Base-by-base conservation (phyloP, 2,329 filamentous ascomycete species). In the Aspergillus latus region DNA sequence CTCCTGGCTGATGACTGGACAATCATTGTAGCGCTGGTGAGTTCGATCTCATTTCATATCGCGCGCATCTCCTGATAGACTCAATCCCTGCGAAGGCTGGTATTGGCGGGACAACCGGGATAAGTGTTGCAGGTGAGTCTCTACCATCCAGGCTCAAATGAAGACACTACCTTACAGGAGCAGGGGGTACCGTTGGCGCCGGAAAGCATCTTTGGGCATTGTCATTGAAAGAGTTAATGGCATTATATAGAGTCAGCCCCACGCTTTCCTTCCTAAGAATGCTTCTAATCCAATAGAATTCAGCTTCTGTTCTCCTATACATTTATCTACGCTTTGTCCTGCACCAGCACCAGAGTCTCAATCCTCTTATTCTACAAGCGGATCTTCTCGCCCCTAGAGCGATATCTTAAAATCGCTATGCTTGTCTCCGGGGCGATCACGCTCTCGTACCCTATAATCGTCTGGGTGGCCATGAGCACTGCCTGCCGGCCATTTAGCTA, bases 311-410 rank as follows among this genome's bases (percentile, higher is more conserved):
- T 57, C 29, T 43, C 60, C 2, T 62, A 62, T 30, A 53, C 55
- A 26, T 54, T 62, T 28, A 29, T 65, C 40, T 64, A 65, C 36
- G 49, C 58, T 21, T 44, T 49, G 37, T 49, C 60, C 29, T 55
- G 62, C 2, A 56, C 62, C 21, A 36, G 59, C 1, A 64, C 59
- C 45, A 62, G 63, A 40, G 13, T 62, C 9, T 66, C 62, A 4
- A 63, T 67, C n/a, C 45, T 66, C 3, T 56, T 59, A 37, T 66
- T 66, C 55, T 67, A 67, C 32, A 55, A 59, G 28, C 59, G 64
- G 5, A 59, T 67, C 26, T 64, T 66, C 15, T 52, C 56, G 11
- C 57, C 57, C 21, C 32, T 62, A 52, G 58, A 56, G 36, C 42
- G 56, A 2, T 40, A 30, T 6, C 30, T 62, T 30, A 54, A 52